Base-by-base conservation (phyloP, 495 filamentous ascomycete genomes). In the Trichoderma gamsii region DNA sequence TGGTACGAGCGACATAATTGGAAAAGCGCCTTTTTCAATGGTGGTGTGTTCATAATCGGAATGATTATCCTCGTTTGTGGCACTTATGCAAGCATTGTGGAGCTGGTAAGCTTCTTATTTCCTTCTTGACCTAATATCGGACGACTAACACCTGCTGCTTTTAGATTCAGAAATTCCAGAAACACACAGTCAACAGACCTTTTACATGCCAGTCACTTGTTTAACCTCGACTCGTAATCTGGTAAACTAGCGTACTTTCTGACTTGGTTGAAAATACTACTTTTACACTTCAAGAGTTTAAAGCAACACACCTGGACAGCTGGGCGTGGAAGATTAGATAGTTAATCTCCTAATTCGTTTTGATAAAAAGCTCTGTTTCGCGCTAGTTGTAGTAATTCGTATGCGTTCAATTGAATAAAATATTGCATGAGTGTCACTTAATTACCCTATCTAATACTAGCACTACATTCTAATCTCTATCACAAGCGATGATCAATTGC, bases 21-120 rank as follows among this genome's bases (percentile, higher is more conserved):
- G n/a, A 16, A 72, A 1, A 72, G 83, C 69, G 78, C 77, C 1
- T 69, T 79, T 21, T 16, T 83, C 69, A 89, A 89, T 69, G 68
- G 73, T 11, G 1, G 83, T 16, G 79, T 83, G 52, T 82, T 90
- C 66, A 72, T 79, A 27, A 81, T 90, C 67, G 86, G 87, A 4
- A 72, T 84, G 5, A 74, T 82, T 49, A 77, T 85, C n/a, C 73
- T 88, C 51, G 85, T 81, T 12, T 79, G 83, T 15, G 86, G 86
- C 18, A 86, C 85, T 2, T 89, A 88, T 66, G 80, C 86, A 3
- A 81, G 78, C 66, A 77, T 87, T 41, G 75, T 82, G 65, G 81
- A 83, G 64, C 85, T 89, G 68, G 80, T 86, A 66, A 83, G 83
- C 82, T 46, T 46, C 12, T 46, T 46, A 16, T 46, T 46, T 46